Conservation (phyloP, 1,284 basidiomycete species). For the Pseudozyma thailandica region DNA sequence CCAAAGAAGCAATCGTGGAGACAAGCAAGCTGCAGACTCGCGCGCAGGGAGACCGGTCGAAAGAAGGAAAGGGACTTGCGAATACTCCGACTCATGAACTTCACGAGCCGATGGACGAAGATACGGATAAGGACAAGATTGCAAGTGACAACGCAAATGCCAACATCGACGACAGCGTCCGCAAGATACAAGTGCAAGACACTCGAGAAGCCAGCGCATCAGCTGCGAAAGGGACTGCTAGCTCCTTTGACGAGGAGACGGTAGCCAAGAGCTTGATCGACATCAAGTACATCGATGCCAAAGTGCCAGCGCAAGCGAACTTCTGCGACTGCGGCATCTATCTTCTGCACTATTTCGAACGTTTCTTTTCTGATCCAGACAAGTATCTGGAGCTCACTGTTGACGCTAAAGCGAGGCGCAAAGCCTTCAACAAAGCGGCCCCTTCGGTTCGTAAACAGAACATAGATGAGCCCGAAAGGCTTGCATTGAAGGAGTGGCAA, state of each 20-base stretch:
- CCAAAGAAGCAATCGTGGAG: not conserved
- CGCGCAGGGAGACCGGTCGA: not conserved
- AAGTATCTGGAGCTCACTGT: conserved; percentile 31
- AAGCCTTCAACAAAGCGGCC: not conserved
- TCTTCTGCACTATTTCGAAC: conserved; percentile 62
- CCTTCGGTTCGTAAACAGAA: not conserved
- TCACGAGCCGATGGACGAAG: conserved; percentile 1
- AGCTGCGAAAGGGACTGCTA: not conserved
- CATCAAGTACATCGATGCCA: conserved; percentile 44
- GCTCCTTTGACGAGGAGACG: conserved; percentile 10
- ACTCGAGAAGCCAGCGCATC: not conserved
- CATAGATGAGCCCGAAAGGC: conserved; percentile 2
- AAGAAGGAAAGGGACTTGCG: not conserved
- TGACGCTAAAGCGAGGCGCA: conserved; percentile 1
- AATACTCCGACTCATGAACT: too few species aligned
- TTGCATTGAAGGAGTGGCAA: conserved; percentile 27
- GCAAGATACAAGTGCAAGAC: conserved; percentile 21
- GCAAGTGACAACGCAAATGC: not conserved
- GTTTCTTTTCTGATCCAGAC: conserved; percentile 59
- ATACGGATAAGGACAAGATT: not conserved
- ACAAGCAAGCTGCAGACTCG: conserved; percentile 1
- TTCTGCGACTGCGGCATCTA: conserved; percentile 81
- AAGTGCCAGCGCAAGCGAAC: conserved; percentile 78
- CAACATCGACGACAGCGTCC: not conserved
- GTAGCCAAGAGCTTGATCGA: conserved; percentile 26